Base-by-base conservation (phyloP, 129 eudicot genomes). In the Pseudognaphalium luteoalbum region DNA sequence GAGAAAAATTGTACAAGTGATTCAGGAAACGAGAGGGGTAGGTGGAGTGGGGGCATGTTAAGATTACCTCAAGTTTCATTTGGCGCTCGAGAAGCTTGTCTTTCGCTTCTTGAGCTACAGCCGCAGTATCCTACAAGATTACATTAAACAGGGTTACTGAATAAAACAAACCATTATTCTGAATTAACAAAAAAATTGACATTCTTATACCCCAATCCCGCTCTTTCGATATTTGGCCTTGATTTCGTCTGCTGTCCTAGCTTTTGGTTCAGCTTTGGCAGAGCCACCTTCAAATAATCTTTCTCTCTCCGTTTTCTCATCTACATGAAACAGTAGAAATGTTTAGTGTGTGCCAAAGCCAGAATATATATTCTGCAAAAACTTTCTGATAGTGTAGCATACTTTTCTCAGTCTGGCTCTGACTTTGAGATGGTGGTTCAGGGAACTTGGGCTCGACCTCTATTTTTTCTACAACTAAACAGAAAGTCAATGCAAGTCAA, bases 71-170 rank as follows among this genome's bases (percentile, higher is more conserved):
- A 71, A 94, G 99, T 83, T 94, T 94, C 84, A 91, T 92, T 77
- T 83, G 82, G 67, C 99, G 96, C 65, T 94, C 99, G 10, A 89
- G 74, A 76, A 94, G 99, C 83, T 94, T 94, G 87, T 94, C 90
- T 74, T 83, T 91, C 63, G 99, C 96, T 86, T 91, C 84, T 52
- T 81, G 81, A 63, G 96, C 97, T 47, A 84, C 88, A 71, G 86
- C 70, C 1, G 97, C 74, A 3, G 88, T 81, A 84, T 91, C 97
- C 99, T 94, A 83, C 57, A 79, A 37, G 19, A 73, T 73, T 59
- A 76, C 47, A 74, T 33, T 56, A 21, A 10, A 76, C 22, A 66
- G 21, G 41, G 73, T 81, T 80, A 81, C 34, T 20, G 30, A 47
- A 77, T n/a, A 29, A 41, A 71, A 54, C 42, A 5, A 80, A 41